Evolutionary conservation across 148 eudicot genomes (phyloP), one percentile per base, ranked within the genome.

Genomic region (Spergularia bocconei): DNA sequence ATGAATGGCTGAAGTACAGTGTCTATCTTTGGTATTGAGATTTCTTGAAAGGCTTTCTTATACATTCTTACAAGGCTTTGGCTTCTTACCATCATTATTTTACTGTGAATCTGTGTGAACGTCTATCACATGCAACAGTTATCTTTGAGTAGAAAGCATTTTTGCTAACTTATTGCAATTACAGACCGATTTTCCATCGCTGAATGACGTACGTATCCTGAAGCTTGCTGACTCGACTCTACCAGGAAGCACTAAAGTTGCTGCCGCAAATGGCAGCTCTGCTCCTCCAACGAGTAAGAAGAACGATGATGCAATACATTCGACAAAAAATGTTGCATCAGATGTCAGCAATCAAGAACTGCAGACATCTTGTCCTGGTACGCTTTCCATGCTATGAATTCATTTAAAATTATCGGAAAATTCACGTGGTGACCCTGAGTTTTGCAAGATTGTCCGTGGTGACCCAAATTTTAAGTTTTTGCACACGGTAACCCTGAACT

Each of bases 141-240:
- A 19, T 74, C 68, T 53, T 7, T 8, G 33, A 8, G 13, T 56
- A 15, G 20, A 51, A 13, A 12, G 59, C 7, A 21, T 15, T 17
- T 10, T 48, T 50, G 16, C 71, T 68, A 15, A 1, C 20, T 14
- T 60, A 21, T 23, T 25, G 63, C 29, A 44, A 79, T 41, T 85
- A 76, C 94, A 95, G 98, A 87, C 88, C 65, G 91, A 92, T 67
- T 89, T 89, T 76, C 56, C 85, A 21, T 81, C 91, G 63, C 97
- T 95, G 79, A 76, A 77, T 83, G 94, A 90, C 73, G 88, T 85
- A 53, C 93, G 98, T 39, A 79, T 89, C 25, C 70, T 92, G 71
- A 86, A 87, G 72, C 84, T 70, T 74, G 82, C 71, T 55, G 81
- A 75, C 29, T 70, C 78, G 19, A 82, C 69, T 84, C 76, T 75